A percentile compares a stretch with the other conserved stretches of the same genome.
Evolutionary conservation across 2,329 filamentous ascomycete species (phyloP).

Genomic region (Penicillium sp.): DNA sequence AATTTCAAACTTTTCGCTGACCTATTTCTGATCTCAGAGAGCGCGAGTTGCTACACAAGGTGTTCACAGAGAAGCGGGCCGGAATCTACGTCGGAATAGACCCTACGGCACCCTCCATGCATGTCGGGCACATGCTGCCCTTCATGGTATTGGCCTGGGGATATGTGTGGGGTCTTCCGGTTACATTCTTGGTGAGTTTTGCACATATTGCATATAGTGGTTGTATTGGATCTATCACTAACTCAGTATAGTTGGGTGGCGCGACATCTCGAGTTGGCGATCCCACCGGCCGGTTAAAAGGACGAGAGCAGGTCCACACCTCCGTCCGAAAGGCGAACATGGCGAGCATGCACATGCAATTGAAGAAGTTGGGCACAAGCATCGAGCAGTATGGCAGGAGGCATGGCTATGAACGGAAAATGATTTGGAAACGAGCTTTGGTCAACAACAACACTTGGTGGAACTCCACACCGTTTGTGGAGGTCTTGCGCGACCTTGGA

Average conservation of each 20-base stretch:
- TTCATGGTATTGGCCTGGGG: conserved; percentile 53
- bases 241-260: conserved; percentile 44
- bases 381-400: conserved; percentile 66
- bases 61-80: conserved; percentile 48
- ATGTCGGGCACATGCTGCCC: conserved; percentile 53
- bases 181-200: conserved; percentile 45
- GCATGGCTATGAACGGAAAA: conserved; percentile 64
- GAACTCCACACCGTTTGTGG: conserved; percentile 67
- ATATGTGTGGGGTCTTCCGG: conserved; percentile 49
- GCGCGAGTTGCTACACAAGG: conserved; percentile 42
- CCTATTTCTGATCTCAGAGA: conserved; percentile 30
- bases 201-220: not conserved
- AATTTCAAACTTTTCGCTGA: not conserved
- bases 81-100: conserved; percentile 52
- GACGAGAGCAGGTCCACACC: conserved; percentile 38
- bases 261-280: conserved; percentile 49
- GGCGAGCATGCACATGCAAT: conserved; percentile 50
- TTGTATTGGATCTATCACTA: conserved; percentile 5
- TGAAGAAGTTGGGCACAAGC: conserved; percentile 69
- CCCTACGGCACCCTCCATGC: conserved; percentile 51
- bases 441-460: conserved; percentile 86
- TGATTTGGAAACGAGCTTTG: conserved; percentile 66
- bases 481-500: conserved; percentile 74
- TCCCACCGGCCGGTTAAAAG: conserved; percentile 46
- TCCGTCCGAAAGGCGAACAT: conserved; percentile 48